These are phyloP conservation scores for Diaporthe sp. DNA, from an alignment of 2,329 filamentous ascomycete species.

Conservation along the genomic window DNA sequence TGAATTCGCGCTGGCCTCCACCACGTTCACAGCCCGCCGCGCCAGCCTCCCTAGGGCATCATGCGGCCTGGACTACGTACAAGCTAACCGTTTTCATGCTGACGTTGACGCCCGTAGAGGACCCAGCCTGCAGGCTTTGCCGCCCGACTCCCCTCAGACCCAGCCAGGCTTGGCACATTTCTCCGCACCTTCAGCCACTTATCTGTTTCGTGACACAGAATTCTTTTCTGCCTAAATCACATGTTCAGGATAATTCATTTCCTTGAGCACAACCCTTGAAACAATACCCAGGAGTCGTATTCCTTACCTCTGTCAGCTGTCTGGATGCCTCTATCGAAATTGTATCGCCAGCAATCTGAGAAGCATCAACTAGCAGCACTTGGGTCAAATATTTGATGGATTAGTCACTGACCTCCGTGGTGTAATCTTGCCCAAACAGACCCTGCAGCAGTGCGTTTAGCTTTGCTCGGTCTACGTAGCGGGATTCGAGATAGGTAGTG, in stretches of 20 bases:
- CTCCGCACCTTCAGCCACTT: background rate
- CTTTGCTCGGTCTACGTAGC: slow-evolving; percentile 11
- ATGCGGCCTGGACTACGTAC: background rate
- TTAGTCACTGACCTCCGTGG: background rate
- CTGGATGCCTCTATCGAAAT: slow-evolving; percentile 11
- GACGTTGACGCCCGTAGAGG: background rate
- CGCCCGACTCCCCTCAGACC: background rate
- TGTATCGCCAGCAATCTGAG: background rate
- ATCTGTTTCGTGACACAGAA: background rate
- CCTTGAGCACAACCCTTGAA: too few species aligned
- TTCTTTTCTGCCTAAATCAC: background rate
- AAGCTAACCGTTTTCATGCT: background rate
- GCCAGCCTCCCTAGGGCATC: background rate
- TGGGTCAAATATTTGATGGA: background rate
- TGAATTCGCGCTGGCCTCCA: too few species aligned
- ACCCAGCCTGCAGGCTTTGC: background rate
- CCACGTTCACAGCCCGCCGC: too few species aligned
- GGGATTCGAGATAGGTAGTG: background rate
- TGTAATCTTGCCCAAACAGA: slow-evolving; percentile 1
- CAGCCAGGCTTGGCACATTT: background rate
- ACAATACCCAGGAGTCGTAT: background rate
- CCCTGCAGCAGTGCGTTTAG: background rate
- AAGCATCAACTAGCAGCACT: background rate
- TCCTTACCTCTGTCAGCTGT: slow-evolving; percentile 1
- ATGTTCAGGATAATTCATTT: too few species aligned